Evolutionary conservation across 202 grass and related monocot species (phyloP), one percentile per base, ranked within the genome.

Genomic region (Setaria viridis): DNA sequence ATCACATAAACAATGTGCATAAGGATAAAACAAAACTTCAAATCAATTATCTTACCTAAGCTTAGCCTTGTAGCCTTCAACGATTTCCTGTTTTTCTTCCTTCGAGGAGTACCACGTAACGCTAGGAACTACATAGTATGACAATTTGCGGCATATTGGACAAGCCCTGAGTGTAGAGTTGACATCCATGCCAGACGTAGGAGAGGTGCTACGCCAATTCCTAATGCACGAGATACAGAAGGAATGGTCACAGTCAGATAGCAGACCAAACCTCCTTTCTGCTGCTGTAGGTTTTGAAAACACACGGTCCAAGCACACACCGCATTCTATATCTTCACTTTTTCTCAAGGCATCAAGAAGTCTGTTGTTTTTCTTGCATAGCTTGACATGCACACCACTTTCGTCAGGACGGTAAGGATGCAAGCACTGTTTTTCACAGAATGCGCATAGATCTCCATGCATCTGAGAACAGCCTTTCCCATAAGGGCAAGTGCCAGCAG

Each of bases 161-260:
- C 95, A 97, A 49, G 95, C 95, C 65, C 91, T 88, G 53, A 97
- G 82, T 84, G 95, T 88, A 82, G 89, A 87, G 79, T 97, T 87
- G 29, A 97, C 76, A 85, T 97, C 95, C 58, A 91, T 97, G 41
- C 92, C 90, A 48, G 92, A 91, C 4, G 87, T 76, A 73, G 89
- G 88, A 87, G 90, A 94, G 79, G 90, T 94, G 69, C 88, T 97
- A 73, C 90, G 90, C 95, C 95, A 97, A 82, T 93, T 97, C 50
- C 92, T 88, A 87, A 97, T 94, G 79, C 95, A 97, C 67, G 92
- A 86, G 64, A 97, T 91, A 64, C 95, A 97, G 84, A 97, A 97
- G 35, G 95, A 89, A 62, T 97, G 95, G 47, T 97, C 95, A 72
- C 92, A 97, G 68, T 97, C 95, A 34, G 95, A 92, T 72, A 97